Evolutionary conservation across 331 rosid species (phyloP), one percentile per base, ranked within the genome.

Genomic region (Acacia pycnantha): DNA sequence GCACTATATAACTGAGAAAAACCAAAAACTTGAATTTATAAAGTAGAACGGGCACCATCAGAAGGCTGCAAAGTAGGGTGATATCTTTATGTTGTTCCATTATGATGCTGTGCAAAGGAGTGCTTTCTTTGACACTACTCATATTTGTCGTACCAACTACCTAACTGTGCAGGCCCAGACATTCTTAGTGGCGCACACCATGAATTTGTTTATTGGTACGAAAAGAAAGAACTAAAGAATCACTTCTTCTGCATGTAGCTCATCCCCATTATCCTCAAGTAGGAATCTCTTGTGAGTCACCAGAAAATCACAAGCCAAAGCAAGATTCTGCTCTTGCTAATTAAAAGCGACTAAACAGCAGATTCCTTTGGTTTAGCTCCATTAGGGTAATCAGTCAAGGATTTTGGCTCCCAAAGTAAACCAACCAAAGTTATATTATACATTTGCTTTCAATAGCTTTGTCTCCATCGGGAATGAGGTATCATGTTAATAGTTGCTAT

Each of bases 141-240:
- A 70, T 61, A 24, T 70, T 70, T 50, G 74, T 61, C 11, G 56
- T 26, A 58, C 74, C 74, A 59, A 59, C 78, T 56, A 59, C 27
- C 74, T 44, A 58, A 44, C 58, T 22, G 46, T 76, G 56, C 44
- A 70, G 78, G 59, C 8, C 62, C 78, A 59, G 74, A 61, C 31
- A 51, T 26, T 77, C 26, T 61, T 44, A 80, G 85, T 77, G 85
- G 82, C 64, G 21, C 70, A 72, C 86, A 83, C 61, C 76, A 21
- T 77, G 75, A 77, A 78, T 78, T 82, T 77, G 59, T 78, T 78
- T 62, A 11, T 27, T 71, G 79, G 53, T 72, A 77, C 40, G 19
- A 71, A 77, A 77, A 59, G 78, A 61, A 18, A 71, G 40, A 62
- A 37, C 6, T 46, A 12, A 51, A 24, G 6, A 16, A 35, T 35